Conservation (phyloP, 1,284 basidiomycete genomes). For the Pholiota adiposa region DNA sequence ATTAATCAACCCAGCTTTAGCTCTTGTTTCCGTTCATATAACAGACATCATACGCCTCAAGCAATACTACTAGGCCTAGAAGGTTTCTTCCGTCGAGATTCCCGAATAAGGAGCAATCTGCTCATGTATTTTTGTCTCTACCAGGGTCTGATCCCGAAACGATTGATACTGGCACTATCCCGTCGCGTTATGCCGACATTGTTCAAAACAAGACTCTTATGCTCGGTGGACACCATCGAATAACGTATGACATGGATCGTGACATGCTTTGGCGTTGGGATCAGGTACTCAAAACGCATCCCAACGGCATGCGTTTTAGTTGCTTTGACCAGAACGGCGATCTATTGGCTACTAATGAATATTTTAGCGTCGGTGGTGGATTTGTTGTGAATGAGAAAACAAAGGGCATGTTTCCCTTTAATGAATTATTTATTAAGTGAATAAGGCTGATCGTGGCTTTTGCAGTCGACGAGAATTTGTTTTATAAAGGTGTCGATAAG, state of each 20-base stretch:
- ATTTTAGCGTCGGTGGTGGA: constrained; percentile 91
- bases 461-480: constrained; percentile 91
- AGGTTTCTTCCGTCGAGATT: constrained; percentile 42
- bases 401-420: constrained; percentile 54
- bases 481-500: constrained; percentile 95
- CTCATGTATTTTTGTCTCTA: constrained; percentile 3
- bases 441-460: background rate
- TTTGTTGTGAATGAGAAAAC: constrained; percentile 93
- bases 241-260: constrained; percentile 84
- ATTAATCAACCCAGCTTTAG: background rate
- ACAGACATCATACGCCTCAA: constrained; percentile 92
- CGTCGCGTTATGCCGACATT: constrained; percentile 75
- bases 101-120: constrained; percentile 13
- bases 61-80: constrained; percentile 91
- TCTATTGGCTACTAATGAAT: constrained; percentile 93
- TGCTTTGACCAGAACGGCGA: constrained; percentile 84
- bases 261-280: constrained; percentile 95
- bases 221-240: constrained; percentile 74
- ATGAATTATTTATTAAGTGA: background rate
- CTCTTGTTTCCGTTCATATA: constrained; percentile 2
- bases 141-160: constrained; percentile 82
- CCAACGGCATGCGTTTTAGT: constrained; percentile 93
- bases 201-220: constrained; percentile 66
- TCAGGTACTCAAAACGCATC: constrained; percentile 78
- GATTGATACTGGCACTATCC: constrained; percentile 81